Percentiles rank a stretch among this genome's conserved stretches.
Conservation (phyloP, 306 rosid genomes). For the Trifolium dubium region DNA sequence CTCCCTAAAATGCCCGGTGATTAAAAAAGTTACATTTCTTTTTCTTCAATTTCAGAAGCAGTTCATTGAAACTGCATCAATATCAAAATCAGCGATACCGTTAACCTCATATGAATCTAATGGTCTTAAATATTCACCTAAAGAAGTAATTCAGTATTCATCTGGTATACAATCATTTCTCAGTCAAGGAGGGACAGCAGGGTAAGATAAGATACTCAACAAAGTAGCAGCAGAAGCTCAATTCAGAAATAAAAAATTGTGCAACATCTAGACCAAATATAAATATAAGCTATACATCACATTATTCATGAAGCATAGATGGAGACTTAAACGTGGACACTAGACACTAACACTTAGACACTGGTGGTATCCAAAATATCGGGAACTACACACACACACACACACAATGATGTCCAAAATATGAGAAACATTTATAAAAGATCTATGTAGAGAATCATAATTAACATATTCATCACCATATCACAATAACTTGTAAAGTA, state of each 20-base stretch:
- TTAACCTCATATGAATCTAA: slow-evolving; percentile 19
- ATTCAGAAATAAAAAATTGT: neutral
- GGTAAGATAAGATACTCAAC: neutral
- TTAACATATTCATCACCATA: neutral
- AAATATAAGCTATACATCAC: neutral
- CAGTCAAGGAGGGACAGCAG: slow-evolving; percentile 5
- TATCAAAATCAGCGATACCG: slow-evolving; percentile 13
- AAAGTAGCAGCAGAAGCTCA: neutral
- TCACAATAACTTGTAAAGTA: neutral
- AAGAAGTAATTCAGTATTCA: slow-evolving; percentile 11
- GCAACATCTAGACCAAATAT: slow-evolving; percentile 7
- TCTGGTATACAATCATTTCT: slow-evolving; percentile 2
- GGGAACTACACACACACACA: neutral
- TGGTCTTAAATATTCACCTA: slow-evolving; percentile 21
- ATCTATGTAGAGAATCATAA: no score
- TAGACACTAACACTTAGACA: neutral
- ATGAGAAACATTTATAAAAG: neutral
- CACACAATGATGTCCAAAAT: neutral
- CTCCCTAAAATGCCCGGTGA: neutral
- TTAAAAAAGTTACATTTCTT: slow-evolving; percentile 1
- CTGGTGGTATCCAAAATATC: neutral
- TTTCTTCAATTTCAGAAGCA: slow-evolving; percentile 22
- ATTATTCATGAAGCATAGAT: neutral
- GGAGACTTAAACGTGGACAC: neutral
- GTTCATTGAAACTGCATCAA: slow-evolving; percentile 30